Base-by-base conservation (phyloP, 106 monocot genomes). In the Ottelia alismoides region DNA sequence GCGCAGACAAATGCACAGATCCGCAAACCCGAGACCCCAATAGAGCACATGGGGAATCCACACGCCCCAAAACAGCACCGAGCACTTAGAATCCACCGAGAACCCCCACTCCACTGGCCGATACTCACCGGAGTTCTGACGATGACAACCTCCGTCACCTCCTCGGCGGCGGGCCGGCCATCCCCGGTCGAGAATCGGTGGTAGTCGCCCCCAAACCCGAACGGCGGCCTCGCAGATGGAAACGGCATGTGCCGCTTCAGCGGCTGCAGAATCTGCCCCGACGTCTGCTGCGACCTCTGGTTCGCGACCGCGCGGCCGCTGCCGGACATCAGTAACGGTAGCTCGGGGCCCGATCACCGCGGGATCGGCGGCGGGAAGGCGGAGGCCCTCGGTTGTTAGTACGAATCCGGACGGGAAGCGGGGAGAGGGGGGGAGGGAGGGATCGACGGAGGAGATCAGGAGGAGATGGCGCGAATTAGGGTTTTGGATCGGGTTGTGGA, bases 121-220 rank as follows among this genome's bases (percentile, higher is more conserved):
- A 22, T 73, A 77, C 84, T 74, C 71, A 89, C 88, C 0, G 83
- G 79, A 1, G 76, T 83, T 61, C 67, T 89, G 52, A 89, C 60
- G 25, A 83, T 56, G 48, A 89, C 59, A 22, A 64, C 66, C 27
- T 81, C 91, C 18, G 47, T 29, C 20, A 35, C 60, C 30, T 64
- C 58, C 10, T 70, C 66, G 3, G 55, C 53, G 32, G 22, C 11
- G 40, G 43, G 31, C 18, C 49, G 49, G 29, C 51, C 44, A 11
- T 60, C 53, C 23, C 50, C 56, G 18, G 61, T 55, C 2, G 72
- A 47, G 55, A 89, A 89, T 19, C 62, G 60, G 53, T 89, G 83
- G 59, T 89, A 89, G 54, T 89, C 88, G 26, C 83, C 76, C 22
- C 70, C 72, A 6, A 62, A 49, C 14, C 43, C 53, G 51, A 85